These are phyloP conservation scores for Pyrenochaeta sp. DNA, from an alignment of 2,329 filamentous ascomycete species.

Conservation along the genomic window DNA sequence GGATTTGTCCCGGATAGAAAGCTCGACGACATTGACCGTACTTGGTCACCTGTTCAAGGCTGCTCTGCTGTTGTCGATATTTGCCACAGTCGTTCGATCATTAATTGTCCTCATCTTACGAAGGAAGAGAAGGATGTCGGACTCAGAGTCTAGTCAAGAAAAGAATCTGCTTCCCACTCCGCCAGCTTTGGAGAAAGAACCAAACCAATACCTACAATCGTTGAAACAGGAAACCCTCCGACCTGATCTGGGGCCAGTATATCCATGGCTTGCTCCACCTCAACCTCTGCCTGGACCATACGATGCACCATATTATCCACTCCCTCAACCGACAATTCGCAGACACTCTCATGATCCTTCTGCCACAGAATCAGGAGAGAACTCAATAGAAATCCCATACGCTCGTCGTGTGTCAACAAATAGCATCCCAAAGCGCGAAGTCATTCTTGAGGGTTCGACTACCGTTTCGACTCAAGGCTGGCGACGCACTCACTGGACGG, in stretches of 20 bases:
- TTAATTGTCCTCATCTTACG: constrained; percentile 15
- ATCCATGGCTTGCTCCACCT: constrained; percentile 45
- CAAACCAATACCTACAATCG: constrained; percentile 22
- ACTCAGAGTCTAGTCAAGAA: constrained; percentile 3
- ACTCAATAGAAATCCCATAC: constrained; percentile 25
- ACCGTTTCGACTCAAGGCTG: constrained; percentile 42
- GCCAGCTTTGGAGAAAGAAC: constrained; percentile 5
- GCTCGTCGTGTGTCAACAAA: constrained; percentile 38
- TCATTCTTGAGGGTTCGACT: constrained; percentile 33
- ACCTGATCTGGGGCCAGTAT: constrained; percentile 32
- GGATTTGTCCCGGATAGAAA: constrained; percentile 21
- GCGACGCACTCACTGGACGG: constrained; percentile 47
- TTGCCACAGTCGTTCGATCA: constrained; percentile 27
- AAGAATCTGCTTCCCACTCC: constrained; percentile 1
- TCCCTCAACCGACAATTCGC: constrained; percentile 39
- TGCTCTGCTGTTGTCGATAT: constrained; percentile 26
- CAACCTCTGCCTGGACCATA: constrained; percentile 46
- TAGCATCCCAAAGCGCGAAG: constrained; percentile 21
- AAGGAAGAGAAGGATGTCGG: constrained; percentile 28
- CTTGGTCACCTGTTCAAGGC: constrained; percentile 20
- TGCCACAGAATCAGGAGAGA: constrained; percentile 9
- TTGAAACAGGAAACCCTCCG: constrained; percentile 24
- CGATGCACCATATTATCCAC: constrained; percentile 45
- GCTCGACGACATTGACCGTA: constrained; percentile 8
- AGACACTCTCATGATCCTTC: constrained; percentile 23